Conservation (phyloP, 306 rosid species). For the Begonia loranthoides region DNA sequence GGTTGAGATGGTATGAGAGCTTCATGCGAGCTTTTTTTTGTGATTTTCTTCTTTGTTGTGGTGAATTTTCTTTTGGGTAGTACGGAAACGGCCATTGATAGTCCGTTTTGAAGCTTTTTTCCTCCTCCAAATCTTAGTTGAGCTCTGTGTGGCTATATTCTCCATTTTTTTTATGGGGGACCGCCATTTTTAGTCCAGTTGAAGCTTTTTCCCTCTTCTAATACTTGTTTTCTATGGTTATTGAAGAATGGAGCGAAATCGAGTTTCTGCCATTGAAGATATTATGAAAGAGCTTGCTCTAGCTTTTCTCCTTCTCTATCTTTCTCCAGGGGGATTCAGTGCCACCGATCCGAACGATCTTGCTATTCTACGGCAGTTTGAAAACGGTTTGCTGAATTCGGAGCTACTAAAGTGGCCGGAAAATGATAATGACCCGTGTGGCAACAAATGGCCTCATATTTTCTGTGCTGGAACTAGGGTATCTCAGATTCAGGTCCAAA, state of each 20-base stretch:
- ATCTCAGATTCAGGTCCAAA: slow-evolving; percentile 68
- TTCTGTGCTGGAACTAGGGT: slow-evolving; percentile 40
- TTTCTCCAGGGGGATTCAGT: slow-evolving; percentile 12
- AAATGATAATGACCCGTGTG: slow-evolving; percentile 62
- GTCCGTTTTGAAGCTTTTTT: slow-evolving; percentile 13
- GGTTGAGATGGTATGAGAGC: slow-evolving; percentile 1
- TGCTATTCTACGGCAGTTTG: slow-evolving; percentile 43
- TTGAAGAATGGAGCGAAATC: slow-evolving; percentile 15
- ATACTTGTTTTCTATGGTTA: slow-evolving; percentile 5
- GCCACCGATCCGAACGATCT: slow-evolving; percentile 57
- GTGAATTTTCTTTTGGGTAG: slow-evolving; percentile 7
- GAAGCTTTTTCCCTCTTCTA: slow-evolving; percentile 17
- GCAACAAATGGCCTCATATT: slow-evolving; percentile 41
- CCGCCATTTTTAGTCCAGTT: slow-evolving; percentile 15
- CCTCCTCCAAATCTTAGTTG: slow-evolving; percentile 2
- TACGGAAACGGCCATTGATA: slow-evolving; percentile 15
- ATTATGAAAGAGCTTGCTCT: slow-evolving; percentile 9
- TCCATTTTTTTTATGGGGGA: slow-evolving; percentile 1
- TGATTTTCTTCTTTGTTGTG: not conserved
- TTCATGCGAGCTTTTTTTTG: not conserved
- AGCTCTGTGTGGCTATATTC: too few relatives aligned
- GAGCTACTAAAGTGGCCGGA: slow-evolving; percentile 72
- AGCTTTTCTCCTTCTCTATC: slow-evolving; percentile 13
- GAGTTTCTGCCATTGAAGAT: slow-evolving; percentile 30
- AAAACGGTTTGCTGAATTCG: slow-evolving; percentile 43